phyloP scores from a whole-genome alignment of 139 green algal genomes.

The Bryopsis sp. region DNA sequence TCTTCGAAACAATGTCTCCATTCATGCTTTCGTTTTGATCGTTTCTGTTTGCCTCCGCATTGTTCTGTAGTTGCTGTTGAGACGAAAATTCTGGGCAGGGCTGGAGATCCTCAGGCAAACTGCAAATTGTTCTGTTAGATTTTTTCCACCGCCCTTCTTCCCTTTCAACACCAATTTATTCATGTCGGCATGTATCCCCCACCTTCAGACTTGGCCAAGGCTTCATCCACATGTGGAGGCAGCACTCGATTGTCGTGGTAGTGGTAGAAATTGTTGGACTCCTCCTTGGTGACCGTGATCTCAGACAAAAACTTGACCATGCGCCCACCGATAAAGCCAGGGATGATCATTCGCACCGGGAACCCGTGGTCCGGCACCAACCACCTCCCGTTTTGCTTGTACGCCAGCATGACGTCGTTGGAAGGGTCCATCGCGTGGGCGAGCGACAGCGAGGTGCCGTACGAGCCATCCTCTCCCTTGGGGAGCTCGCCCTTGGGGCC shows the following conservation, averaged over 20 bases:
- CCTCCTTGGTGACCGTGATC: constrained; percentile 68
- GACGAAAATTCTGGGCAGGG: no score
- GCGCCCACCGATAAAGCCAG: constrained; percentile 77
- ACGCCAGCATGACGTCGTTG: constrained; percentile 66
- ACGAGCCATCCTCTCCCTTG: constrained; percentile 56
- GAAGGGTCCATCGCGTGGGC: constrained; percentile 59
- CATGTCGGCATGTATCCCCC: neutral
- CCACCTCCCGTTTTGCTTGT: constrained; percentile 60
- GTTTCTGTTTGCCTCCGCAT: no score
- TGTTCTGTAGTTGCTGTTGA: no score
- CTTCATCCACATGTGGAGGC: constrained; percentile 83
- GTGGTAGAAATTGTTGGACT: constrained; percentile 94
- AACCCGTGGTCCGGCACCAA: constrained; percentile 66
- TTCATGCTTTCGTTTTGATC: no score
- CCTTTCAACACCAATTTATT: neutral
- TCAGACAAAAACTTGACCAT: constrained; percentile 84
- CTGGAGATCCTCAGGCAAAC: neutral
- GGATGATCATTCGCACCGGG: constrained; percentile 73
- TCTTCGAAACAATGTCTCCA: no score
- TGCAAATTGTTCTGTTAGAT: no score
- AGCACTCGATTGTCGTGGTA: constrained; percentile 96
- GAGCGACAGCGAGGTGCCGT: constrained; percentile 56
- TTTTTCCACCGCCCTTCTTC: no score
- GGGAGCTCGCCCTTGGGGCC: constrained; percentile 76
- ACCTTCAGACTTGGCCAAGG: constrained; percentile 69